Percentiles rank a stretch among this genome's conserved stretches.
These are phyloP conservation scores for Acer yangbiense DNA, from an alignment of 345 rosid species.

Conservation along the genomic window DNA sequence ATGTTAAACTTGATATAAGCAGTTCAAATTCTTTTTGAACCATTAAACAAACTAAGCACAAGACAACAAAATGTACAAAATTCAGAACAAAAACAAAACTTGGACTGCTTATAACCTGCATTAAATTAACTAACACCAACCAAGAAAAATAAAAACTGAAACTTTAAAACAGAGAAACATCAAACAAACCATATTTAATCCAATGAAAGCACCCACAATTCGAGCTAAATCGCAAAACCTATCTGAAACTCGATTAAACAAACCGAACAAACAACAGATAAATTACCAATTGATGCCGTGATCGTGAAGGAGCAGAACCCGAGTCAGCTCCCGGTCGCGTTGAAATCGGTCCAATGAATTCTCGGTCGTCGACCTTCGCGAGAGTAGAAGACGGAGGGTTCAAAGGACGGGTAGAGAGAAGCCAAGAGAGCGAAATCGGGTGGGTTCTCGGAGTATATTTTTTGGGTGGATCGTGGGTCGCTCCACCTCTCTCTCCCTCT, in stretches of 20 bases:
- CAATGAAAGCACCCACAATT: neutral
- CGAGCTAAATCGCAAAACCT: neutral
- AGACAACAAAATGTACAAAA: neutral
- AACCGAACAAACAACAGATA: neutral
- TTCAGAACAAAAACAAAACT: neutral
- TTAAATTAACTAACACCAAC: neutral
- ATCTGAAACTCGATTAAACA: neutral
- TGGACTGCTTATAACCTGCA: neutral
- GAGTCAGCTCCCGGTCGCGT: slow-evolving; percentile 88
- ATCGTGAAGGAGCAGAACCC: slow-evolving; percentile 75
- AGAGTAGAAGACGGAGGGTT: slow-evolving; percentile 64
- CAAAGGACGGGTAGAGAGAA: slow-evolving; percentile 72
- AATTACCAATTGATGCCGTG: slow-evolving; percentile 60
- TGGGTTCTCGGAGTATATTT: slow-evolving; percentile 72
- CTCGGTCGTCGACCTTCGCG: slow-evolving; percentile 56
- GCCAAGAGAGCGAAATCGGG: slow-evolving; percentile 78
- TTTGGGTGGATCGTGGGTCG: slow-evolving; percentile 59
- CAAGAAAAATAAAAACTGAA: neutral
- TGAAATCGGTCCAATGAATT: slow-evolving; percentile 89
- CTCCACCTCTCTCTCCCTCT: slow-evolving; percentile 46
- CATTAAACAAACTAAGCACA: neutral
- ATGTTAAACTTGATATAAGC: neutral
- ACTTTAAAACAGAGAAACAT: neutral
- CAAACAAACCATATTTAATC: neutral
- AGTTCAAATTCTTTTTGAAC: neutral